A percentile compares a stretch with the other conserved stretches of the same genome.
Conservation (phyloP, 2,329 filamentous ascomycete species). For the Colletotrichum destructivum region DNA sequence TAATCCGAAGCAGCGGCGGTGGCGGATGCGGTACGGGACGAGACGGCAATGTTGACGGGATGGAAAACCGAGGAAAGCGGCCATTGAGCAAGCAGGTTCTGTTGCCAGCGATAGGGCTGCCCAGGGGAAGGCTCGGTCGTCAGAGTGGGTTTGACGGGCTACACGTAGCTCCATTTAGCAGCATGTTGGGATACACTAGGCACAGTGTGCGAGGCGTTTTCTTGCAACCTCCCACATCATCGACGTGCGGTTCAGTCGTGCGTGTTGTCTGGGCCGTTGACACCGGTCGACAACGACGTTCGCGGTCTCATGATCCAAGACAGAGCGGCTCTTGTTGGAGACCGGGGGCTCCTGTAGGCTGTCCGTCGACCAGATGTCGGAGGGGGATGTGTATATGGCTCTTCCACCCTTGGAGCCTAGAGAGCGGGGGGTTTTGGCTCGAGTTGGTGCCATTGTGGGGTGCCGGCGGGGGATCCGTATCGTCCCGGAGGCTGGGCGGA, state of each 20-base stretch:
- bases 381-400: not conserved
- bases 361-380: not conserved
- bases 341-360: not conserved
- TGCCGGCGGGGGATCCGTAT: slow-evolving; percentile 26
- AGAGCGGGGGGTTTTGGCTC: slow-evolving; percentile 3
- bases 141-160: slow-evolving; percentile 31
- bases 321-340: slow-evolving; percentile 4
- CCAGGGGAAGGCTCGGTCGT: slow-evolving; percentile 17
- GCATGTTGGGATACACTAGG: not conserved
- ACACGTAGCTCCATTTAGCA: slow-evolving; percentile 30
- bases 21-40: not conserved
- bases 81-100: slow-evolving; percentile 27
- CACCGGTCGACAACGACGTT: not conserved
- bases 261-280: not conserved
- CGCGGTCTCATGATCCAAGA: slow-evolving; percentile 1
- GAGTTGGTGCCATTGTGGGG: slow-evolving; percentile 25
- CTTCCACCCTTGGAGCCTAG: not conserved
- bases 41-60: not conserved
- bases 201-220: not conserved
- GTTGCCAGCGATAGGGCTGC: slow-evolving; percentile 23
- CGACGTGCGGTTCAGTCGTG: not conserved
- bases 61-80: not conserved
- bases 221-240: not conserved
- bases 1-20: not conserved
- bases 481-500: slow-evolving; percentile 17